Evolutionary conservation across 345 rosid species (phyloP).

Genomic region (Melastoma malabathricum): DNA sequence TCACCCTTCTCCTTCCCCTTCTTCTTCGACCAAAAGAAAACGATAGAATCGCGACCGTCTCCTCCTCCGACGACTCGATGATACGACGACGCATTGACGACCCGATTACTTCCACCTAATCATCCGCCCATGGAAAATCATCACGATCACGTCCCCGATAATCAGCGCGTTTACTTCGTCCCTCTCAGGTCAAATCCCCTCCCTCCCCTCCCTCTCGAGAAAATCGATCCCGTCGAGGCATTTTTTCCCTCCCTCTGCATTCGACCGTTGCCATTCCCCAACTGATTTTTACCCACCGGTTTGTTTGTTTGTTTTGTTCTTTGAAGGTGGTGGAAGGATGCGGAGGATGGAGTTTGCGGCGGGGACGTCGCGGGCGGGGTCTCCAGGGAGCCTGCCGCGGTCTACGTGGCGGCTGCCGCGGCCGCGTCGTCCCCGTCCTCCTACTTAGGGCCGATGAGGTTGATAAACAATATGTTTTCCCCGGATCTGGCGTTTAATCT

Average conservation of each 20-base stretch:
- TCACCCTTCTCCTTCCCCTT: too few species aligned
- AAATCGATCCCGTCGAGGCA: neutral
- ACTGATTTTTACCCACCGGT: too few species aligned
- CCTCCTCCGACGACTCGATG: too few species aligned
- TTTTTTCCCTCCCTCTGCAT: neutral
- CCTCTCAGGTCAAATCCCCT: conserved; percentile 46
- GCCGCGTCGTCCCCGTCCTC: conserved; percentile 38
- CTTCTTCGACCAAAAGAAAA: too few species aligned
- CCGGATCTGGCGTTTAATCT: conserved; percentile 68
- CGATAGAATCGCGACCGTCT: too few species aligned
- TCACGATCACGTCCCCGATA: too few species aligned
- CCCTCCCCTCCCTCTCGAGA: conserved; percentile 1
- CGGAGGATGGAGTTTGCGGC: conserved; percentile 28
- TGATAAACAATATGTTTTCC: conserved; percentile 75
- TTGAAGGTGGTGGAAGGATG: conserved; percentile 97
- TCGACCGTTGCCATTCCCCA: neutral
- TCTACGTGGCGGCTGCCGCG: conserved; percentile 34
- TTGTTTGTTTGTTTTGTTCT: conserved; percentile 6
- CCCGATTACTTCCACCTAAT: conserved; percentile 1
- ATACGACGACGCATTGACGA: conserved; percentile 11
- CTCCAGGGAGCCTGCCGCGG: conserved; percentile 43
- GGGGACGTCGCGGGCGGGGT: conserved; percentile 14
- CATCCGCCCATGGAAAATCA: too few species aligned
- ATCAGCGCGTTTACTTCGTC: conserved; percentile 79
- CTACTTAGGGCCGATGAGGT: conserved; percentile 82